These are phyloP conservation scores for Vigna mungo DNA, from an alignment of 306 rosid species.

Conservation along the genomic window DNA sequence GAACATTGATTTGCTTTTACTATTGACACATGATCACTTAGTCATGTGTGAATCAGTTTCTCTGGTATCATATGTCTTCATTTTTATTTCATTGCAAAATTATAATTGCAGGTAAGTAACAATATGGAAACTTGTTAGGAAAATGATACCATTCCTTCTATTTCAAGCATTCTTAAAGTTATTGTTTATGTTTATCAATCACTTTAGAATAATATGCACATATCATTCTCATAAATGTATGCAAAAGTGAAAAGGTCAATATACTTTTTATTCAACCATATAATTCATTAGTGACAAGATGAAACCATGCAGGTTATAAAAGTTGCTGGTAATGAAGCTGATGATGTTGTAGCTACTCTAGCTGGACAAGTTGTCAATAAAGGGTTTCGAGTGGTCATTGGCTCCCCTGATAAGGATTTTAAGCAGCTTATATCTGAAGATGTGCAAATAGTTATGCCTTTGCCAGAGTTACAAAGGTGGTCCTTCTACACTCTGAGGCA, in stretches of 20 bases:
- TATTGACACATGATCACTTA: too few species aligned
- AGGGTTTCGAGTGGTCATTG: conserved; percentile 75
- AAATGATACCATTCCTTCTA: too few species aligned
- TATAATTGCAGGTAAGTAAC: too few species aligned
- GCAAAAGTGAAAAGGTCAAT: neutral
- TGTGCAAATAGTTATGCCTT: conserved; percentile 89
- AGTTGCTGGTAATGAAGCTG: conserved; percentile 88
- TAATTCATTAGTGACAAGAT: conserved; percentile 38
- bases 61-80: too few species aligned
- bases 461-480: conserved; percentile 84
- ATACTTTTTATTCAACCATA: conserved; percentile 3
- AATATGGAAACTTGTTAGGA: too few species aligned
- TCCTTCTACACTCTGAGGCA: conserved; percentile 88
- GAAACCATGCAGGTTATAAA: conserved; percentile 61
- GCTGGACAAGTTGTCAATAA: conserved; percentile 68
- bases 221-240: conserved; percentile 16
- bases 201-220: conserved; percentile 6
- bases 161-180: neutral
- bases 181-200: conserved; percentile 3
- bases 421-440: conserved; percentile 93
- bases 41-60: too few species aligned
- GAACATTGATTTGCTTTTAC: too few species aligned
- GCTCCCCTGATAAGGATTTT: conserved; percentile 98
- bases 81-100: too few species aligned
- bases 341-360: conserved; percentile 94